Percentiles rank a stretch among this genome's conserved stretches.
Evolutionary conservation across 2,329 filamentous ascomycete genomes (phyloP).

Genomic region (Cordyceps fumosorosea): DNA sequence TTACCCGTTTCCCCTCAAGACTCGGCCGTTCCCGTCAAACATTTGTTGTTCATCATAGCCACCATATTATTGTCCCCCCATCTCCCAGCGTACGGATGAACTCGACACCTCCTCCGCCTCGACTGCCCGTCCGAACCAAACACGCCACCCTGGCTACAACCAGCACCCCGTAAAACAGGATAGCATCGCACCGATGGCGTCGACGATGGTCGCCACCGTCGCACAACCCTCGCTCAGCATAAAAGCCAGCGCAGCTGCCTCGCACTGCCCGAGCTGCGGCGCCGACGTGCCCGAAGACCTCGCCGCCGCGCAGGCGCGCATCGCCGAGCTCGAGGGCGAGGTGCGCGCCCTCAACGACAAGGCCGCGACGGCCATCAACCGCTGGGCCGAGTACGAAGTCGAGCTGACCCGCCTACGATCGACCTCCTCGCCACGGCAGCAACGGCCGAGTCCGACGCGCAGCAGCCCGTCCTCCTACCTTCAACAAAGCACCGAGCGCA

Average conservation of each 20-base stretch:
- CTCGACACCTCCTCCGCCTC: background rate
- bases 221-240: slow-evolving; percentile 20
- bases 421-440: slow-evolving; percentile 9
- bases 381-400: slow-evolving; percentile 75
- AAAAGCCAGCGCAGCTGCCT: slow-evolving; percentile 19
- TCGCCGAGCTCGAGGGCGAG: slow-evolving; percentile 64
- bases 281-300: slow-evolving; percentile 39
- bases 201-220: slow-evolving; percentile 31
- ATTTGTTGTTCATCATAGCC: background rate
- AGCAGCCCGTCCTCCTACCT: slow-evolving; percentile 34
- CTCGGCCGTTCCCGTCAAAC: background rate
- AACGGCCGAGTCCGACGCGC: slow-evolving; percentile 25
- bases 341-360: slow-evolving; percentile 65
- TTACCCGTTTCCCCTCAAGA: slow-evolving; percentile 13
- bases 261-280: slow-evolving; percentile 48
- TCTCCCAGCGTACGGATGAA: background rate
- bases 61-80: background rate
- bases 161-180: background rate
- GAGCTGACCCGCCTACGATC: slow-evolving; percentile 58
- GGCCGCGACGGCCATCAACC: slow-evolving; percentile 56
- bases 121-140: background rate
- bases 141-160: background rate
- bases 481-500: slow-evolving; percentile 35
- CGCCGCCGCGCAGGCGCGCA: slow-evolving; percentile 48
- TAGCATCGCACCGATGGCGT: slow-evolving; percentile 15